A percentile compares a stretch with the other conserved stretches of the same genome.
Conservation (phyloP, 1,284 basidiomycete species). For the Meira miltonrushii region DNA sequence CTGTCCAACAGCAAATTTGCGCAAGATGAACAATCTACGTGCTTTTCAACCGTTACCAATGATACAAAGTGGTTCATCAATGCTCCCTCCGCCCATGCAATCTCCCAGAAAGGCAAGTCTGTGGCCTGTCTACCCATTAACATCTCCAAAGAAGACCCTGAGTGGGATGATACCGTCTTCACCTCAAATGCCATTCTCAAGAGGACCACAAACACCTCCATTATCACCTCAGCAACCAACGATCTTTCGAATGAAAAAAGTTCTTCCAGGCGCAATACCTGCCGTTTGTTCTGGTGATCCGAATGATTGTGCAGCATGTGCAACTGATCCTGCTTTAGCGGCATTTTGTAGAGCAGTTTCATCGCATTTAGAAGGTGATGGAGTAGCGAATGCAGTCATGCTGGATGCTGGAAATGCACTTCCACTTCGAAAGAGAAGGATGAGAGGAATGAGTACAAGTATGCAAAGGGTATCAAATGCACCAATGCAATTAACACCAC, state of each 20-base stretch:
- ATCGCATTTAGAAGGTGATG: neutral
- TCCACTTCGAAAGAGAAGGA: slow-evolving; percentile 8
- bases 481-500: neutral
- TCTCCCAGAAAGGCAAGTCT: neutral
- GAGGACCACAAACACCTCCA: neutral
- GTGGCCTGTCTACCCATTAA: slow-evolving; percentile 3
- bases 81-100: neutral
- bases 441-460: neutral
- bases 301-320: slow-evolving; percentile 12
- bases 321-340: slow-evolving; percentile 15
- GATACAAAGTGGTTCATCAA: neutral
- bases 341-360: slow-evolving; percentile 17
- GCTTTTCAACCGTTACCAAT: no score
- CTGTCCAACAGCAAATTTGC: neutral
- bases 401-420: slow-evolving; percentile 12
- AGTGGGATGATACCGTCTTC: neutral
- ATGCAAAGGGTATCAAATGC: neutral
- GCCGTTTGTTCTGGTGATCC: slow-evolving; percentile 17
- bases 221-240: neutral
- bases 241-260: no score
- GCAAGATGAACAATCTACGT: no score
- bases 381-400: neutral
- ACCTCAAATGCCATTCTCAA: neutral
- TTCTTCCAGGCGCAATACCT: no score
- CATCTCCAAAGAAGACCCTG: neutral